A percentile compares a stretch with the other conserved stretches of the same genome.
These are phyloP conservation scores for Fusarium sp. DNA, from an alignment of 2,329 filamentous ascomycete genomes.

Conservation along the genomic window DNA sequence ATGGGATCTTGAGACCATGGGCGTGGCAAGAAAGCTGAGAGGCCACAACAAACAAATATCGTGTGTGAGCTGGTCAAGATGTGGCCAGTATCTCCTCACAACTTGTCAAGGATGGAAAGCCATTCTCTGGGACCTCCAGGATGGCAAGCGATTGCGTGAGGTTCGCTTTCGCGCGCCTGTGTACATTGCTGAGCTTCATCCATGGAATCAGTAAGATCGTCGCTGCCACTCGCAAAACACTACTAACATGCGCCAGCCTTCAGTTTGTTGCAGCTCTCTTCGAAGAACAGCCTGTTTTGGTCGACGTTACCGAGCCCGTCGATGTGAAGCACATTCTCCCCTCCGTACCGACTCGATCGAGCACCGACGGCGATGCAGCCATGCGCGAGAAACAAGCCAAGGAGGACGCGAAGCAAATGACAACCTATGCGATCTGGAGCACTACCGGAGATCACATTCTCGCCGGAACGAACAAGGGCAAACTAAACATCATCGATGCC, in stretches of 20 bases:
- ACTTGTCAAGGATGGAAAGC: conserved; percentile 97
- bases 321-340: conserved; percentile 82
- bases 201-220: conserved; percentile 78
- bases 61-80: conserved; percentile 92
- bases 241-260: conserved; percentile 59
- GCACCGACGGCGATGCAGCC: conserved; percentile 75
- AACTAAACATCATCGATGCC: conserved; percentile 93
- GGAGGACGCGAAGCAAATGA: conserved; percentile 94
- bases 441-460: conserved; percentile 87
- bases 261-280: conserved; percentile 92
- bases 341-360: conserved; percentile 81
- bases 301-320: conserved; percentile 77
- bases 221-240: neutral
- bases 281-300: conserved; percentile 89
- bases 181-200: conserved; percentile 95
- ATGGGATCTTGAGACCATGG: conserved; percentile 97
- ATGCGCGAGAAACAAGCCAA: conserved; percentile 85
- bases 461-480: conserved; percentile 93
- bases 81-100: conserved; percentile 90
- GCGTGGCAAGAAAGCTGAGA: conserved; percentile 90
- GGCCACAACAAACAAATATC: conserved; percentile 95
- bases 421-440: conserved; percentile 91
- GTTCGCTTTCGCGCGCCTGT: conserved; percentile 93
- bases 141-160: conserved; percentile 77
- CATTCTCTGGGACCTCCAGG: conserved; percentile 89